These are phyloP conservation scores for Fusarium illudens DNA, from an alignment of 2,329 filamentous ascomycete species.

Conservation along the genomic window DNA sequence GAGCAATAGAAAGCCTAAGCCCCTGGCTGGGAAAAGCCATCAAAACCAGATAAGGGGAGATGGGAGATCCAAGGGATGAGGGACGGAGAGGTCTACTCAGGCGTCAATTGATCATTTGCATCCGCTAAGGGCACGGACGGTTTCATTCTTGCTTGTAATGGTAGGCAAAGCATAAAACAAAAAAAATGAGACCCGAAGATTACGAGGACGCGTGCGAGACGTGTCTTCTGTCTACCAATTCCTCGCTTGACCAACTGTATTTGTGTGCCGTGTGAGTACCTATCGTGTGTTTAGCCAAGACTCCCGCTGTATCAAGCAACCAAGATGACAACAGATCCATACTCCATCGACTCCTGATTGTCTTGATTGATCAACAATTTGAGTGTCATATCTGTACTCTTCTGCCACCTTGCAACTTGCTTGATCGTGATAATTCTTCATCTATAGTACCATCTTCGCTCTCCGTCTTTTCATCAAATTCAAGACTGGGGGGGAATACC, in stretches of 20 bases:
- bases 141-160: slow-evolving; percentile 52
- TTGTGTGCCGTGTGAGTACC: not conserved
- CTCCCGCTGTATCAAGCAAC: not conserved
- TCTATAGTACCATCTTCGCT: slow-evolving; percentile 29
- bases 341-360: not conserved
- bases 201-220: slow-evolving; percentile 39
- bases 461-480: slow-evolving; percentile 26
- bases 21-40: slow-evolving; percentile 34
- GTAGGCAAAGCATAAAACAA: slow-evolving; percentile 48
- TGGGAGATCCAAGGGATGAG: slow-evolving; percentile 40
- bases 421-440: slow-evolving; percentile 19
- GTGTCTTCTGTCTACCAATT: slow-evolving; percentile 41
- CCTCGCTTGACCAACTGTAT: not conserved
- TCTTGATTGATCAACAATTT: not conserved
- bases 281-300: not conserved
- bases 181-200: slow-evolving; percentile 49
- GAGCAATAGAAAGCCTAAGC: slow-evolving; percentile 50
- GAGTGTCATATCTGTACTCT: not conserved
- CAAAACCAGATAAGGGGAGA: slow-evolving; percentile 37
- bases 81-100: slow-evolving; percentile 51
- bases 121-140: slow-evolving; percentile 51
- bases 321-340: not conserved
- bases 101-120: slow-evolving; percentile 56
- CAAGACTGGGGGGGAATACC: slow-evolving; percentile 17
- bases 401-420: slow-evolving; percentile 7